Percentiles rank a stretch among this genome's conserved stretches.
These are phyloP conservation scores for Breynia disticha DNA, from an alignment of 441 rosid species.

Conservation along the genomic window DNA sequence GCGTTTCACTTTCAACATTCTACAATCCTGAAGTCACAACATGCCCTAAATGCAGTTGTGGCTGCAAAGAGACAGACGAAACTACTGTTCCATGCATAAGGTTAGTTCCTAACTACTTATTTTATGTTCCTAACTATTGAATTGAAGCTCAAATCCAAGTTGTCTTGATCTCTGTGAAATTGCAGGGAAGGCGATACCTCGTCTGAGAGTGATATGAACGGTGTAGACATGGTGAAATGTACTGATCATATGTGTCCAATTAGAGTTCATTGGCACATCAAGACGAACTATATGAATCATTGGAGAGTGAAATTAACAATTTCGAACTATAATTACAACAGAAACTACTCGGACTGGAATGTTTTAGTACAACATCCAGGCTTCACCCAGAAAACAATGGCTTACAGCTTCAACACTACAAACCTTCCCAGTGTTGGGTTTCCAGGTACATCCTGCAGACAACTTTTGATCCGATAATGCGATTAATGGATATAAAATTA, in stretches of 20 bases:
- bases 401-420: conserved; percentile 46
- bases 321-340: conserved; percentile 40
- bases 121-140: not conserved
- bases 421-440: conserved; percentile 33
- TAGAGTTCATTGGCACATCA: conserved; percentile 52
- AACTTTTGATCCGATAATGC: not conserved
- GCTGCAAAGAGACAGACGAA: conserved; percentile 37
- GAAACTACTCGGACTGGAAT: conserved; percentile 54
- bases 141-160: not conserved
- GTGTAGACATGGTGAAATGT: conserved; percentile 33
- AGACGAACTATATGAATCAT: conserved; percentile 34
- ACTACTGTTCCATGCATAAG: conserved; percentile 32
- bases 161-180: conserved; percentile 4
- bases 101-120: conserved; percentile 15
- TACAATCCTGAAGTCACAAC: conserved; percentile 37
- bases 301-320: conserved; percentile 52
- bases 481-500: too few relatives aligned
- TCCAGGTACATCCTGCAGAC: conserved; percentile 21
- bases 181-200: conserved; percentile 25
- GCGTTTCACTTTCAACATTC: conserved; percentile 53
- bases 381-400: conserved; percentile 26
- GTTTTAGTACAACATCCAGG: conserved; percentile 50
- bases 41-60: conserved; percentile 63
- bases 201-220: conserved; percentile 4
- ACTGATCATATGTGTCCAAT: conserved; percentile 53